Percentiles rank a stretch among this genome's conserved stretches.
phyloP scores from a whole-genome alignment of 2,329 filamentous ascomycete genomes.

The Didymella keratinophila region DNA sequence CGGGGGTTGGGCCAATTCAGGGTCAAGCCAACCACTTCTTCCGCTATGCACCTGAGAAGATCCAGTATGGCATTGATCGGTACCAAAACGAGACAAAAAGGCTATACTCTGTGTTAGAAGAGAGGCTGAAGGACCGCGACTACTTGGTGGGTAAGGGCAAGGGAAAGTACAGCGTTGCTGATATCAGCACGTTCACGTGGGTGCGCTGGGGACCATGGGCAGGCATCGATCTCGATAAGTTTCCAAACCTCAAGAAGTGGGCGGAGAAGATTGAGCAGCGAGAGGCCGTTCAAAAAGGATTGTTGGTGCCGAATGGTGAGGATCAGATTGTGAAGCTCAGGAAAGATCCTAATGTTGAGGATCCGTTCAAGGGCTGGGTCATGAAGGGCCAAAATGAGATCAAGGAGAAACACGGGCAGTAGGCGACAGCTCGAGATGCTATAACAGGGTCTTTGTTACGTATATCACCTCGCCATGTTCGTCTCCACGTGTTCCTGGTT shows the following conservation, averaged over 20 bases:
- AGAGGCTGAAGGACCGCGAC: constrained; percentile 64
- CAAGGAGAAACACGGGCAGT: constrained; percentile 9
- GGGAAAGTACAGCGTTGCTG: constrained; percentile 67
- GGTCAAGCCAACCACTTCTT: constrained; percentile 79
- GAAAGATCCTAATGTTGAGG: constrained; percentile 30
- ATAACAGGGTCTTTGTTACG: not conserved
- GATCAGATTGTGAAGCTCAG: constrained; percentile 38
- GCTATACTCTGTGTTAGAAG: constrained; percentile 77
- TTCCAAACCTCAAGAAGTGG: constrained; percentile 63
- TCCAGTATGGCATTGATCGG: constrained; percentile 79
- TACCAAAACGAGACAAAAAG: constrained; percentile 84
- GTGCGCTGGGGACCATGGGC: constrained; percentile 66
- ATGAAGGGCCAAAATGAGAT: constrained; percentile 9
- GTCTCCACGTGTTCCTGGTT: too few relatives aligned
- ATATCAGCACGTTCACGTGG: constrained; percentile 80
- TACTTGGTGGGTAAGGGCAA: constrained; percentile 67
- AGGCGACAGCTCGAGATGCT: not conserved
- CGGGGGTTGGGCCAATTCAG: constrained; percentile 80
- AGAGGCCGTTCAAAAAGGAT: constrained; percentile 65
- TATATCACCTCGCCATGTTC: not conserved
- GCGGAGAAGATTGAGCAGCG: constrained; percentile 50
- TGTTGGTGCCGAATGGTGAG: constrained; percentile 32
- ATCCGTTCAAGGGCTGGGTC: constrained; percentile 39
- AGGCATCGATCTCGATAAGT: constrained; percentile 73
- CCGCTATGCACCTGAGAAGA: constrained; percentile 79